These are phyloP conservation scores for Calocera viscosa DNA, from an alignment of 768 basidiomycete species.

Conservation along the genomic window DNA sequence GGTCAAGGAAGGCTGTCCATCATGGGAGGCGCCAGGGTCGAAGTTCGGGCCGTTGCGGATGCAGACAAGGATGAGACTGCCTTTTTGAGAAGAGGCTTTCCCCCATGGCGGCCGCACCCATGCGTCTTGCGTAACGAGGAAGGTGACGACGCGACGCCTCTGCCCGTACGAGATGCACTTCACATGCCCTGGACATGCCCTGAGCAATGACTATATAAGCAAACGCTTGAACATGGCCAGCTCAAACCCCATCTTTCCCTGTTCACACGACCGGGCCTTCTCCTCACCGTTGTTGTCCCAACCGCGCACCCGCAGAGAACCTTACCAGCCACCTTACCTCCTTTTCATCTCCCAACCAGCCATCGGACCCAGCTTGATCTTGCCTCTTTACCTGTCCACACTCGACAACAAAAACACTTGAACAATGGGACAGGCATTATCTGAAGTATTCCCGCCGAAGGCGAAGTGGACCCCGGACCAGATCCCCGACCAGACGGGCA, in stretches of 20 bases:
- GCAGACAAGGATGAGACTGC: not conserved
- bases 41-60: too few relatives aligned
- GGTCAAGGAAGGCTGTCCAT: too few relatives aligned
- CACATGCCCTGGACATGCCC: too few relatives aligned
- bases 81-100: not conserved
- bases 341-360: too few relatives aligned
- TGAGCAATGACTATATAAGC: too few relatives aligned
- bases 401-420: not conserved
- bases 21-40: too few relatives aligned
- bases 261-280: not conserved
- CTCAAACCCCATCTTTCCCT: not conserved
- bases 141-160: not conserved
- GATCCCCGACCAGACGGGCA: slow-evolving; percentile 1
- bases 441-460: slow-evolving; percentile 6
- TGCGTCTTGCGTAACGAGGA: too few relatives aligned
- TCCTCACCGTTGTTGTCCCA: too few relatives aligned
- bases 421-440: not conserved
- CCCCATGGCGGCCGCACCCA: not conserved
- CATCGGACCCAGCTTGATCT: not conserved
- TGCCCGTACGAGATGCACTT: not conserved
- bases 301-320: too few relatives aligned
- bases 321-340: too few relatives aligned
- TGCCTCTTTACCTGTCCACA: not conserved
- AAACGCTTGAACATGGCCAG: not conserved
- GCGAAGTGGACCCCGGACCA: not conserved